Base-by-base conservation (phyloP, 2,329 filamentous ascomycete genomes). In the Fusarium sp. region DNA sequence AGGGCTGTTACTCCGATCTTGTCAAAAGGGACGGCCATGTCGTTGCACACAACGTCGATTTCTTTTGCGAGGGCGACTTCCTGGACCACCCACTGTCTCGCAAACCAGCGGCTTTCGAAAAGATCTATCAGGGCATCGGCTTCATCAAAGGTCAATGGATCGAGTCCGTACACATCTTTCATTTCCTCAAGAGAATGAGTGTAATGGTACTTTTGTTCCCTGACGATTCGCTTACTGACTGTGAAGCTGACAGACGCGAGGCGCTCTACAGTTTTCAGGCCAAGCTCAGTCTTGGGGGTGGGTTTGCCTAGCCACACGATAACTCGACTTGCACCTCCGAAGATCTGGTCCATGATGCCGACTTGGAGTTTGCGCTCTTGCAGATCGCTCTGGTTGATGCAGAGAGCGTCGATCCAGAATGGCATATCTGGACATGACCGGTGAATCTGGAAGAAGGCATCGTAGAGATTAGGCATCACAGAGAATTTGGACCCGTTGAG, bases 351-450 rank as follows among this genome's bases (percentile, higher is more conserved):
- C 53, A 56, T 56, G 6, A 51, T 24, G 7, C 41, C 26, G 1
- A 56, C 46, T 17, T 51, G 45, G 14, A 30, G 26, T 33, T 56
- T 28, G 20, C 45, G 45, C 26, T 56, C 53, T 1, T 41, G 9
- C 0, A n/a, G 6, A 8, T 56, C 26, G 1, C 1, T 13, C 17
- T 56, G 53, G 22, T 56, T 56, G 13, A 51, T 56, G 10, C 53
- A 56, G 5, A 56, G 14, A 1, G 53, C 45, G 20, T 50, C 53
- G 8, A 56, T 41, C 53, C 53, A 50, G 4, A 56, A 15, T 3
- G 11, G 45, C 3, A 13, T 56, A 7, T 9, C 19, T 1, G 45
- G 4, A 14, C 11, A 56, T 17, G 20, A 28, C 6, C 10, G 4
- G 26, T 41, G 20, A n/a, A 56, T 20, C 8, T 51, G 45, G 35